These are phyloP conservation scores for Aureobasidium sp. DNA, from an alignment of 2,329 filamentous ascomycete species.

Conservation along the genomic window DNA sequence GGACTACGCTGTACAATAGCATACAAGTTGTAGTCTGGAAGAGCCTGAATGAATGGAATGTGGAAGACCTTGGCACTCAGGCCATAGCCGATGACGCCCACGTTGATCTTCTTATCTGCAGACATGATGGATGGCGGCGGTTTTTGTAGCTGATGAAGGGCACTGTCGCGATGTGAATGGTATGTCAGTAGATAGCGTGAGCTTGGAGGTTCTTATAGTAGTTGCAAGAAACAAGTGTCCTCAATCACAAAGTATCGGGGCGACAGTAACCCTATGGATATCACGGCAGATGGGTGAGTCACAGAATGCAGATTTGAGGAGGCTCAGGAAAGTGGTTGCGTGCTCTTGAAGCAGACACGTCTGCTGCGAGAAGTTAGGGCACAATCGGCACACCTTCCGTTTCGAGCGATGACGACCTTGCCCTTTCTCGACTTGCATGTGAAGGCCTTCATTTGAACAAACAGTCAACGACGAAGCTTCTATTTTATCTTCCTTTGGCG, in stretches of 20 bases:
- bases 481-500: background rate
- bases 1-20: conserved; percentile 70
- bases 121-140: background rate
- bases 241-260: background rate
- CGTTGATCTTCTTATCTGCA: conserved; percentile 39
- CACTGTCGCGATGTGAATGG: background rate
- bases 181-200: background rate
- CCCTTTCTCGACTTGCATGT: background rate
- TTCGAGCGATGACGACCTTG: conserved; percentile 7
- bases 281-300: background rate
- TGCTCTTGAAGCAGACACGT: background rate
- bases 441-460: background rate
- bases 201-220: background rate
- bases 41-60: conserved; percentile 66
- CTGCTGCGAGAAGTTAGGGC: background rate
- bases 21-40: conserved; percentile 58
- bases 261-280: background rate
- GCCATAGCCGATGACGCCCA: conserved; percentile 55
- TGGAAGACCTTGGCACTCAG: conserved; percentile 73
- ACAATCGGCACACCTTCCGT: conserved; percentile 1
- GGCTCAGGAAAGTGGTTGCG: background rate
- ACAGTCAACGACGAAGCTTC: background rate
- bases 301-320: background rate
- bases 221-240: background rate
- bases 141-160: background rate